Evolutionary conservation across 257 asterid species (phyloP), one percentile per base, ranked within the genome.

Genomic region (Nicotiana noctiflora): DNA sequence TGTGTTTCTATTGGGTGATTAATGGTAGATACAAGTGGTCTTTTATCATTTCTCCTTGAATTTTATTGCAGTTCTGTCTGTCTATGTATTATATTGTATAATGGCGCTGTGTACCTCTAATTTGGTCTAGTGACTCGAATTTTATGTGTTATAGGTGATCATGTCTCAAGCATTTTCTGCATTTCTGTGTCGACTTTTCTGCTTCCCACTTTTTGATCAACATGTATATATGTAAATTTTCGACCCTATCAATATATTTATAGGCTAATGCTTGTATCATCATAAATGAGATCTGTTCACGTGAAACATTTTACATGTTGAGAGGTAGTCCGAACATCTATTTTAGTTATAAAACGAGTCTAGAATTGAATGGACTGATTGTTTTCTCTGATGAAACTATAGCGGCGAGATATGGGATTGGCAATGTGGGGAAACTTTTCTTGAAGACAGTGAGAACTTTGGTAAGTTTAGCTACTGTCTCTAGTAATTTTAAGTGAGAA

Each of bases 371-470:
- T 6, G 14, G 83, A 51, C 40, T 15, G 23, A 49, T 53, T 66
- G 52, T 25, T 34, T 53, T 10, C 52, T 61, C 8, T 85, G 49
- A n/a, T 83, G 81, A 25, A 57, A 75, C 66, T 34, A 11, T 51
- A 5, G 61, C 82, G 67, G 79, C 19, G 83, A 84, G 55, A 60
- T 76, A 46, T 84, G 81, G 86, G 84, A 82, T 51, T 81, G 82
- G 82, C 85, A 79, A 79, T 21, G 79, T 12, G 74, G 78, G 46
- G 76, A 64, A 75, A 57, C 63, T 19, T 79, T 37, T 74, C 82
- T 86, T 15, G 78, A 67, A 76, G 86, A 79, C 21, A 25, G 11
- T 21, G 14, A 55, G 32, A 80, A 62, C 74, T 29, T 55, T 55
- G 72, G 81, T 81, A 32, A 60, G 84, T 75, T 11, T 51, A 27